A percentile compares a stretch with the other conserved stretches of the same genome.
phyloP scores from a whole-genome alignment of 2,329 filamentous ascomycete species.

The Penicillium palitans region DNA sequence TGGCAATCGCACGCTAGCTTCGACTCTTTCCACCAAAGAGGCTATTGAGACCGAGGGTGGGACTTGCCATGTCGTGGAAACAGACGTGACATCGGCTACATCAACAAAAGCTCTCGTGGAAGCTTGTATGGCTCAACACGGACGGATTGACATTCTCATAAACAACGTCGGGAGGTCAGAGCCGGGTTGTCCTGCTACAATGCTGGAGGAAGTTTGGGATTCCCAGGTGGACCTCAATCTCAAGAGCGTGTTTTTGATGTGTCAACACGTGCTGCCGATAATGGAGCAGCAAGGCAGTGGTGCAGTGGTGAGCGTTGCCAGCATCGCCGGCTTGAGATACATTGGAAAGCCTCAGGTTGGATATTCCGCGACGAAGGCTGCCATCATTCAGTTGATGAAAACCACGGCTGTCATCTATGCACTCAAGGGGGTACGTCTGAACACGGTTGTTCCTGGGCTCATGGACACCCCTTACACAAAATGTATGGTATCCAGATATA shows the following conservation, averaged over 20 bases:
- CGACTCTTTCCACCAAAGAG: slow-evolving; percentile 25
- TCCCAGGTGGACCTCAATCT: slow-evolving; percentile 57
- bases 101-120: slow-evolving; percentile 56
- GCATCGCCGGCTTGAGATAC: slow-evolving; percentile 56
- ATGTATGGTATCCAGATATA: slow-evolving; percentile 49
- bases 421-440: slow-evolving; percentile 45
- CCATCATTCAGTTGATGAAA: slow-evolving; percentile 53
- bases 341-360: slow-evolving; percentile 55
- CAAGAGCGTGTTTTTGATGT: slow-evolving; percentile 57
- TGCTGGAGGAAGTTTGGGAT: slow-evolving; percentile 55
- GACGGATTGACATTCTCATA: slow-evolving; percentile 60
- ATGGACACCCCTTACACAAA: slow-evolving; percentile 57
- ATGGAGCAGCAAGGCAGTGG: slow-evolving; percentile 30
- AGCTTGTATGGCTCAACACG: slow-evolving; percentile 53
- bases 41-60: slow-evolving; percentile 39
- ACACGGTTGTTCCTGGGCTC: slow-evolving; percentile 58
- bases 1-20: too few species aligned
- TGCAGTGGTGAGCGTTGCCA: slow-evolving; percentile 52
- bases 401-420: slow-evolving; percentile 50
- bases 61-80: slow-evolving; percentile 44
- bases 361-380: slow-evolving; percentile 55
- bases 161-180: slow-evolving; percentile 63
- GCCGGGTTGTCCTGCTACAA: slow-evolving; percentile 51
- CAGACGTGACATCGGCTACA: slow-evolving; percentile 54
- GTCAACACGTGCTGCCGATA: slow-evolving; percentile 40